phyloP scores from a whole-genome alignment of 768 basidiomycete genomes.

The Solioccasus polychromus region DNA sequence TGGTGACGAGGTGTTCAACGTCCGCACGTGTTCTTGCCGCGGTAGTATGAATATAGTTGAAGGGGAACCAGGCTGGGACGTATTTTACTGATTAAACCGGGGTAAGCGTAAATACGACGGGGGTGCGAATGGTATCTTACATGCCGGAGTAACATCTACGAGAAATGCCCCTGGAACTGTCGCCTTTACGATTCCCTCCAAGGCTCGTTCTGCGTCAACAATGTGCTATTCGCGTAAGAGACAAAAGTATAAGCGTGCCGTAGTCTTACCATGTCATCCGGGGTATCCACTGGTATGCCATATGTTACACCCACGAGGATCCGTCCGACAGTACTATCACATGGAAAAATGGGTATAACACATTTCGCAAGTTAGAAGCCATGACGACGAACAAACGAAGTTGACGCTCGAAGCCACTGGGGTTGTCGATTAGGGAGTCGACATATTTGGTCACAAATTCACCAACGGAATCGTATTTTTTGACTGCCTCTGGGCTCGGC shows the following conservation, averaged over 20 bases:
- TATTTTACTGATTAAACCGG: slow-evolving; percentile 20
- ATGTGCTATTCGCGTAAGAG: slow-evolving; percentile 28
- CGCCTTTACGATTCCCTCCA: slow-evolving; percentile 22
- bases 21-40: slow-evolving; percentile 5
- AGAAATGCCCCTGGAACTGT: slow-evolving; percentile 30
- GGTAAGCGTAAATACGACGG: neutral
- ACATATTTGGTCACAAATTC: slow-evolving; percentile 24
- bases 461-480: slow-evolving; percentile 31
- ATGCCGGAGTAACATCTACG: slow-evolving; percentile 25
- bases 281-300: slow-evolving; percentile 18
- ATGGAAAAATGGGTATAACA: neutral
- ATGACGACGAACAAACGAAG: slow-evolving; percentile 17
- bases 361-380: neutral
- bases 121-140: slow-evolving; percentile 11
- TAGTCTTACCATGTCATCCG: slow-evolving; percentile 19
- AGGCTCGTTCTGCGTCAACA: slow-evolving; percentile 22
- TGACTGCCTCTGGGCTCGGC: slow-evolving; percentile 29
- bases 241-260: neutral
- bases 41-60: slow-evolving; percentile 11
- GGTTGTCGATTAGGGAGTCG: slow-evolving; percentile 9
- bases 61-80: slow-evolving; percentile 25
- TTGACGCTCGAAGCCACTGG: slow-evolving; percentile 18
- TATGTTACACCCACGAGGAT: slow-evolving; percentile 25
- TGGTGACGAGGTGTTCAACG: slow-evolving; percentile 7
- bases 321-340: slow-evolving; percentile 13